Percentiles rank a stretch among this genome's conserved stretches.
phyloP scores from a whole-genome alignment of 2,329 filamentous ascomycete species.

The Curvularia sp. region DNA sequence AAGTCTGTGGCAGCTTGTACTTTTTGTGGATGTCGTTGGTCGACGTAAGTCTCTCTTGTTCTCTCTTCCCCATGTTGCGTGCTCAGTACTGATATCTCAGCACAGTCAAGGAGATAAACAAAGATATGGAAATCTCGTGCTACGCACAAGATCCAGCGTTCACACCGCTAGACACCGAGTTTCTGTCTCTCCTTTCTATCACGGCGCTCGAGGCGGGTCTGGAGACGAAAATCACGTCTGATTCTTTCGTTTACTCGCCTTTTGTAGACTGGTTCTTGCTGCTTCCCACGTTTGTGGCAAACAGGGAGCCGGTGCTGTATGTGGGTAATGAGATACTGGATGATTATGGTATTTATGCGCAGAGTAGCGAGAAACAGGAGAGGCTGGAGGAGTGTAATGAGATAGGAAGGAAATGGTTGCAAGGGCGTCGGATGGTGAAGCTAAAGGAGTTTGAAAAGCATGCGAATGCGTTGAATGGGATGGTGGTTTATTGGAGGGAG shows the following conservation, averaged over 20 bases:
- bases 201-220: slow-evolving; percentile 21
- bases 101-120: slow-evolving; percentile 2
- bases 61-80: too few relatives aligned
- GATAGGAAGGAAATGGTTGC: slow-evolving; percentile 37
- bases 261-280: slow-evolving; percentile 49
- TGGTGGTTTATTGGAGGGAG: slow-evolving; percentile 39
- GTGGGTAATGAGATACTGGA: slow-evolving; percentile 48
- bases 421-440: slow-evolving; percentile 21
- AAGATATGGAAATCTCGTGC: slow-evolving; percentile 17
- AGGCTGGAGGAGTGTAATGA: slow-evolving; percentile 38
- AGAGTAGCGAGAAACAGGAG: slow-evolving; percentile 32
- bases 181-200: slow-evolving; percentile 37
- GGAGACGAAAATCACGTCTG: slow-evolving; percentile 28
- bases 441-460: slow-evolving; percentile 42
- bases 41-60: slow-evolving; percentile 10
- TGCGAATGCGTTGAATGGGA: slow-evolving; percentile 41
- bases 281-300: slow-evolving; percentile 39
- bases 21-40: slow-evolving; percentile 40
- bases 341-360: slow-evolving; percentile 38
- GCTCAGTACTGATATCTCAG: background rate
- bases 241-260: slow-evolving; percentile 44
- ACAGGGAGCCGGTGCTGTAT: slow-evolving; percentile 42
- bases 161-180: slow-evolving; percentile 39
- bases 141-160: slow-evolving; percentile 49
- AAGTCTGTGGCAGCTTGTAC: slow-evolving; percentile 48